A percentile compares a stretch with the other conserved stretches of the same genome.
phyloP scores from a whole-genome alignment of 306 rosid species.

The Trifolium repens region DNA sequence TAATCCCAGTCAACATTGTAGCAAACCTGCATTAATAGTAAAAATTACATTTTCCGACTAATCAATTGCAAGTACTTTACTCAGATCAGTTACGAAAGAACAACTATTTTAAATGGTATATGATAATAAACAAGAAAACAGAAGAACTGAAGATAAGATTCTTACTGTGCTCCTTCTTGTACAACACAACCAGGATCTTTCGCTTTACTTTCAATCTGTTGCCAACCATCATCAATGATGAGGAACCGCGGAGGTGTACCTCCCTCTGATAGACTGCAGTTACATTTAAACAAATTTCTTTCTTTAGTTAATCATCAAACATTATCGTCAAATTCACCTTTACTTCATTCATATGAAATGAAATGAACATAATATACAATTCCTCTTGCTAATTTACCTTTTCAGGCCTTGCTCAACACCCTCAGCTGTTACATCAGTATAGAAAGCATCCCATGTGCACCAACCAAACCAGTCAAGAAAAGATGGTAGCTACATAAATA shows the following conservation, averaged over 20 bases:
- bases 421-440: constrained; percentile 95
- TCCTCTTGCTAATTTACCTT: constrained; percentile 58
- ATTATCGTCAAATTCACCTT: constrained; percentile 1
- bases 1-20: constrained; percentile 82
- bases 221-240: constrained; percentile 99
- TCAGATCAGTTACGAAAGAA: constrained; percentile 7
- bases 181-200: constrained; percentile 63
- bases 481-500: constrained; percentile 69
- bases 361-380: constrained; percentile 10
- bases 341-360: constrained; percentile 12
- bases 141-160: not conserved
- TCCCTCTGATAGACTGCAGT: constrained; percentile 77
- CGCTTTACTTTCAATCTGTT: constrained; percentile 79
- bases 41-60: constrained; percentile 26
- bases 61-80: constrained; percentile 30
- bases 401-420: constrained; percentile 86
- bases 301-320: constrained; percentile 21
- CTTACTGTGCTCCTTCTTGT: constrained; percentile 99
- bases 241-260: constrained; percentile 90
- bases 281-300: constrained; percentile 40
- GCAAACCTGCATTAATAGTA: constrained; percentile 71
- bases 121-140: not conserved
- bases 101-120: not conserved
- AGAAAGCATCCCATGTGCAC: constrained; percentile 99
- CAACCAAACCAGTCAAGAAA: constrained; percentile 96